Conservation (phyloP, 305 asterid genomes). For the Solanum hybrid region DNA sequence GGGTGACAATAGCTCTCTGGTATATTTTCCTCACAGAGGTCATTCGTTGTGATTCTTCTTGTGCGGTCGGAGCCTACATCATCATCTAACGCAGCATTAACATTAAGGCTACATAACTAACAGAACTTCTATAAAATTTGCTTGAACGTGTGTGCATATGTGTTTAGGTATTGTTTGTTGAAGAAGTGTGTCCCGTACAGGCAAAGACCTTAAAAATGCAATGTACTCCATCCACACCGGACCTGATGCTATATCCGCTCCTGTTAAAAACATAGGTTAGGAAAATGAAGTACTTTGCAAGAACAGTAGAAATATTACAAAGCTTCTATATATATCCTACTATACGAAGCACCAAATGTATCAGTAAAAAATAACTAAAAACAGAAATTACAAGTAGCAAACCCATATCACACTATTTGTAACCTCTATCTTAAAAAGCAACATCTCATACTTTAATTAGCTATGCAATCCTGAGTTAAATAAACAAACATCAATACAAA, state of each 20-base stretch:
- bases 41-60: constrained; percentile 81
- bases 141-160: not conserved
- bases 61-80: constrained; percentile 60
- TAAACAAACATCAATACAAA: not conserved
- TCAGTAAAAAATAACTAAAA: not conserved
- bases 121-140: not conserved
- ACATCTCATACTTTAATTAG: not conserved
- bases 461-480: not conserved
- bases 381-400: not conserved
- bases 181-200: constrained; percentile 40
- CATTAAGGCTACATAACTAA: constrained; percentile 4
- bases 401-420: not conserved
- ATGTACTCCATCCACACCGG: constrained; percentile 94
- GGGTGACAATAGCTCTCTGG: constrained; percentile 86
- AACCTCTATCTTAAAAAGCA: not conserved
- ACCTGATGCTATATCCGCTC: constrained; percentile 83
- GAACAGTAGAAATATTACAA: not conserved
- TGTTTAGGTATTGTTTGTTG: constrained; percentile 1
- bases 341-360: not conserved
- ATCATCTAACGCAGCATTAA: constrained; percentile 12
- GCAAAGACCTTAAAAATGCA: constrained; percentile 73
- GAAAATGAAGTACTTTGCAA: not conserved
- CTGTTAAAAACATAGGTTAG: constrained; percentile 31
- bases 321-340: not conserved
- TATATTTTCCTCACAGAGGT: constrained; percentile 69